Percentiles rank a stretch among this genome's conserved stretches.
These are phyloP conservation scores for Haematococcus sp. DNA, from an alignment of 139 green algal species.

Conservation along the genomic window DNA sequence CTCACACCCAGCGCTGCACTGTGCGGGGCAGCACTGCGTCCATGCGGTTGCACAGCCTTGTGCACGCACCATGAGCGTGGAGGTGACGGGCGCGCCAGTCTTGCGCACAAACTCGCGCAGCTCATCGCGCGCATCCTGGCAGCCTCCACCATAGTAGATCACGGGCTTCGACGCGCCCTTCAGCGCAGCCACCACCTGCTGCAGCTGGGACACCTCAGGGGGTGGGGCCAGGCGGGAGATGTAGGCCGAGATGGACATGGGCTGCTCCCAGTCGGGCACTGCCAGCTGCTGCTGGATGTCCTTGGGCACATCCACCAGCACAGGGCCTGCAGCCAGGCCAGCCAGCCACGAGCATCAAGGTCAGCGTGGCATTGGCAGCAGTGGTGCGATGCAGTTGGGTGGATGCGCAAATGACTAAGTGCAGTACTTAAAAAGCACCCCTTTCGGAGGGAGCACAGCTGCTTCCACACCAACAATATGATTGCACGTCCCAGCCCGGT, in stretches of 20 bases:
- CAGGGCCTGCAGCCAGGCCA: conserved; percentile 77
- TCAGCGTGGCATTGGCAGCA: no score
- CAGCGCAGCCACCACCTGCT: conserved; percentile 56
- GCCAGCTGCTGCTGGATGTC: conserved; percentile 97
- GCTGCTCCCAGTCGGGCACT: conserved; percentile 84
- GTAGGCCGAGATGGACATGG: conserved; percentile 88
- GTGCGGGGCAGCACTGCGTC: no score
- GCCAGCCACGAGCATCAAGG: no score
- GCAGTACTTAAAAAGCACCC: no score
- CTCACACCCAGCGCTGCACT: no score
- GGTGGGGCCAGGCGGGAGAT: conserved; percentile 80
- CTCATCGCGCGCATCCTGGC: conserved; percentile 67
- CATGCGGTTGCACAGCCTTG: no score
- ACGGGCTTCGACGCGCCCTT: conserved; percentile 41
- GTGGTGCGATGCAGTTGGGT: no score
- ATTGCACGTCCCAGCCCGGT: no score
- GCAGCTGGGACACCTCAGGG: conserved; percentile 25
- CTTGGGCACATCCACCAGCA: conserved; percentile 98
- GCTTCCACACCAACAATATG: no score
- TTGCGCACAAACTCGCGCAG: conserved; percentile 76
- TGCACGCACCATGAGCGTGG: conserved; percentile 85
- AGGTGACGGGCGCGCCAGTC: conserved; percentile 84
- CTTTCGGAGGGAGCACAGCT: no score
- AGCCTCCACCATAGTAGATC: conserved; percentile 86
- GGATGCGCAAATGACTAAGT: no score